Base-by-base conservation (phyloP, 495 filamentous ascomycete species). In the Schizothecium vesticola region DNA sequence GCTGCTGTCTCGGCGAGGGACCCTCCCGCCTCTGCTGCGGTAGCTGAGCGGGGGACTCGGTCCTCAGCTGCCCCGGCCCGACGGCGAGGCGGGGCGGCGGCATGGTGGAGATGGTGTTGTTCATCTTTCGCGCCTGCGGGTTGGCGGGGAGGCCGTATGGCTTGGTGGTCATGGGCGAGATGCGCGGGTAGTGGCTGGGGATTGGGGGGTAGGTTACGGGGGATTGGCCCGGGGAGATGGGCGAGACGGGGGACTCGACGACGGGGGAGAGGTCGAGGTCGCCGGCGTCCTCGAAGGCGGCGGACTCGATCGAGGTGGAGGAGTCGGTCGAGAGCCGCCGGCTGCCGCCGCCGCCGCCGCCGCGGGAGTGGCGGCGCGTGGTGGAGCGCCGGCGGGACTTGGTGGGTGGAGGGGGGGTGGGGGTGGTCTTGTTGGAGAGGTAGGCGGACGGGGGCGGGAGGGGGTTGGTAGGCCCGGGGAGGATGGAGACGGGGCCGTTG, bases 401-500 rank as follows among this genome's bases (percentile, higher is more conserved):
- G 19, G 67, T 24, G 28, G 31, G 61, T 26, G 57, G 31, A 24
- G 61, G 21, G 55, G 26, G 22, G 64, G 51, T 64, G 29, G 31
- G 57, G 31, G 13, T 69, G 68, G 3, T 71, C 31, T 10, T 68
- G 43, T 23, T 62, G 28, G 28, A 9, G 28, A 9, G n/a, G n/a
- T n/a, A n/a, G n/a, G n/a, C n/a, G n/a, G n/a, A n/a, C n/a, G n/a
- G 28, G 1, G 36, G 25, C 13, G 57, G 67, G 19, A 70, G 60
- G 28, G 69, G 69, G 59, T 70, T 70, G 24, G 43, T 26, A 13
- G 66, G 61, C 8, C 69, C 69, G 21, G 69, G 69, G 12, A 43
- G 26, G 10, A 70, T 58, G 8, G 62, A 56, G 8, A 57, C 23
- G 1, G 69, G 69, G 6, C 56, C 61, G 21, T 58, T 71, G 16